Percentiles rank a stretch among this genome's conserved stretches.
Evolutionary conservation across 2,329 filamentous ascomycete genomes (phyloP).

Genomic region (Cordyceps farinosa): DNA sequence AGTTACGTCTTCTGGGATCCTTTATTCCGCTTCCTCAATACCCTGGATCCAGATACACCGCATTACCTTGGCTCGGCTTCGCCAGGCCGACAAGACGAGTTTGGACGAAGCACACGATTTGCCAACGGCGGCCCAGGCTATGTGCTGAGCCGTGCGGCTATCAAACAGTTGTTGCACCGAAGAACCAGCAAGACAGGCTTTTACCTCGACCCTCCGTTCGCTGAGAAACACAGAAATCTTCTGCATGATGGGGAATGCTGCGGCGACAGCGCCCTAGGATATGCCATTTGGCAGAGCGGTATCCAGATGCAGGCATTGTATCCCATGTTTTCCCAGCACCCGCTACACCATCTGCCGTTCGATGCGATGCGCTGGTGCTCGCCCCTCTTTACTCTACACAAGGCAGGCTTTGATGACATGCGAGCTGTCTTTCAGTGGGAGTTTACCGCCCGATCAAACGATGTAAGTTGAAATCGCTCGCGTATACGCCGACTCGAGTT

Average conservation of each 20-base stretch:
- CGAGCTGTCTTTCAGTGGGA: slow-evolving; percentile 19
- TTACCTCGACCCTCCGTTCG: slow-evolving; percentile 14
- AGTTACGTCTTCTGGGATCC: slow-evolving; percentile 22
- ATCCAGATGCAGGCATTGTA: slow-evolving; percentile 18
- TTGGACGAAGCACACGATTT: slow-evolving; percentile 9
- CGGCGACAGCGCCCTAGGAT: slow-evolving; percentile 19
- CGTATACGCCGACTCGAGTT: too few species aligned
- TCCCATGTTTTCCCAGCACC: slow-evolving; percentile 20
- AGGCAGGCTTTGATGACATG: slow-evolving; percentile 15
- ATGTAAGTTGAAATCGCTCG: not conserved
- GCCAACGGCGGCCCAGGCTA: slow-evolving; percentile 21
- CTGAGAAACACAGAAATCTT: slow-evolving; percentile 9
- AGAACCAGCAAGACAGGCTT: not conserved
- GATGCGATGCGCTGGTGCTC: slow-evolving; percentile 19
- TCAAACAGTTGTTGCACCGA: slow-evolving; percentile 19
- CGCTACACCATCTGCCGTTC: slow-evolving; percentile 9
- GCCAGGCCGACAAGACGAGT: slow-evolving; percentile 7
- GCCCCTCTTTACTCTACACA: slow-evolving; percentile 20
- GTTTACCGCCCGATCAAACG: slow-evolving; percentile 12
- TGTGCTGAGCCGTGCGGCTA: slow-evolving; percentile 20
- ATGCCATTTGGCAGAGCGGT: slow-evolving; percentile 6
- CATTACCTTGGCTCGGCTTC: slow-evolving; percentile 13
- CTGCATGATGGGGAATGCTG: slow-evolving; percentile 18
- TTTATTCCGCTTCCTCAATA: slow-evolving; percentile 19
- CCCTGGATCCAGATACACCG: slow-evolving; percentile 14